phyloP scores from a whole-genome alignment of 805 yeast genomes.

The Tetrapisispora arboricola region DNA sequence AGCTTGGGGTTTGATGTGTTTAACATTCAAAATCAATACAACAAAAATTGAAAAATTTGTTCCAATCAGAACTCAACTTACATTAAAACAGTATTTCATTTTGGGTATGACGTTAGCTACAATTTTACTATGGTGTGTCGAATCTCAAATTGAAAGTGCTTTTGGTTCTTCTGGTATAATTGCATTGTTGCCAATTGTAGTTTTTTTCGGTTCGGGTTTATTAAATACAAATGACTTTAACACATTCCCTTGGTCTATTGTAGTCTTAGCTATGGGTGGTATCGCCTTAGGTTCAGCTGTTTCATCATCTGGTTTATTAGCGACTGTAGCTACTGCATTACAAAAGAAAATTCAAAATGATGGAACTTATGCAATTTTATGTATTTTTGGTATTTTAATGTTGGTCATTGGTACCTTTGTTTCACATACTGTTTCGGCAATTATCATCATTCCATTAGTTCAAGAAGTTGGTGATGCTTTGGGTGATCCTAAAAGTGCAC shows the following conservation, averaged over 20 bases:
- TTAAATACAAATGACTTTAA: conserved; percentile 79
- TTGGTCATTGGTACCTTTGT: conserved; percentile 87
- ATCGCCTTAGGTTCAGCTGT: conserved; percentile 90
- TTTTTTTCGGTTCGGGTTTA: conserved; percentile 84
- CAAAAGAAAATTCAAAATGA: conserved; percentile 59
- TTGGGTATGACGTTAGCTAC: conserved; percentile 60
- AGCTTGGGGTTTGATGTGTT: conserved; percentile 58
- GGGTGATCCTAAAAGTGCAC: conserved; percentile 60
- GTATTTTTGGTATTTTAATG: conserved; percentile 75
- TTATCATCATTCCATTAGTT: conserved; percentile 82
- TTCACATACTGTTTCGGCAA: conserved; percentile 93
- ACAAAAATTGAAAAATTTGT: conserved; percentile 38
- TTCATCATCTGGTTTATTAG: conserved; percentile 76
- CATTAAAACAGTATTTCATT: conserved; percentile 64
- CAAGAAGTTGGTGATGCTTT: conserved; percentile 71
- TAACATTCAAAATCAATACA: conserved; percentile 42
- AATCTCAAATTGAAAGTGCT: conserved; percentile 54
- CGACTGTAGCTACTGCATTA: conserved; percentile 63
- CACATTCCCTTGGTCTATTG: conserved; percentile 94
- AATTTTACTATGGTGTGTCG: conserved; percentile 82
- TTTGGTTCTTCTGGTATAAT: conserved; percentile 92
- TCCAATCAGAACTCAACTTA: conserved; percentile 55
- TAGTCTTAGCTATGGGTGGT: conserved; percentile 95
- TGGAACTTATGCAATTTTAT: conserved; percentile 53
- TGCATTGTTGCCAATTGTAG: conserved; percentile 74